Evolutionary conservation across 2,329 filamentous ascomycete genomes (phyloP).

Genomic region (Podosphaera aphanis): DNA sequence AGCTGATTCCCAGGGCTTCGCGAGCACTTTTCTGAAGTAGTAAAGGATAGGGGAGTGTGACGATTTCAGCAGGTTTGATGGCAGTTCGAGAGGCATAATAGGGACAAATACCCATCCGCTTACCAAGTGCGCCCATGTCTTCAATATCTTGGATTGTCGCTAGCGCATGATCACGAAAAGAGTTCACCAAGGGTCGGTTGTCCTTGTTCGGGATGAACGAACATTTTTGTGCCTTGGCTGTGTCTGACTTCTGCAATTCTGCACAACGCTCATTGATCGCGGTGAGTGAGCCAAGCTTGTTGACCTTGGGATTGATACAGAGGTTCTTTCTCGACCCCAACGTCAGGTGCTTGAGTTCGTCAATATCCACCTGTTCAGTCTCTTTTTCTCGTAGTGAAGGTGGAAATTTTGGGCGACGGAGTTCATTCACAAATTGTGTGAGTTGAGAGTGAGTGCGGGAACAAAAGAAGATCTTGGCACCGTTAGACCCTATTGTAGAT

Average conservation of each 20-base stretch:
- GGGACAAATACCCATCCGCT: conserved; percentile 60
- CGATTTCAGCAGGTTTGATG: conserved; percentile 64
- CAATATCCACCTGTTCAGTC: conserved; percentile 17
- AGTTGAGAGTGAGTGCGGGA: conserved; percentile 54
- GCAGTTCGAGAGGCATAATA: conserved; percentile 87
- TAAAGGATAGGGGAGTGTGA: conserved; percentile 80
- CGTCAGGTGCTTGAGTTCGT: conserved; percentile 41
- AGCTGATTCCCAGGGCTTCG: conserved; percentile 64
- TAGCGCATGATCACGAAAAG: conserved; percentile 66
- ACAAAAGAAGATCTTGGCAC: conserved; percentile 36
- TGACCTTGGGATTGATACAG: conserved; percentile 74
- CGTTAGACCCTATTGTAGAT: conserved; percentile 2
- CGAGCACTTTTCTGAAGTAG: conserved; percentile 69
- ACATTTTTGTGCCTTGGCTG: conserved; percentile 42
- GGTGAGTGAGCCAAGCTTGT: conserved; percentile 40
- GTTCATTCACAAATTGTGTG: conserved; percentile 44
- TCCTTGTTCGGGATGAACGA: conserved; percentile 58
- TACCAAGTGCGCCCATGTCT: conserved; percentile 59
- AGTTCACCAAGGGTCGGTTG: conserved; percentile 43
- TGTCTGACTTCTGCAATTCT: conserved; percentile 59
- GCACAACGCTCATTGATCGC: conserved; percentile 87
- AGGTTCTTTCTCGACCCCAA: conserved; percentile 46
- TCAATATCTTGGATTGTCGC: conserved; percentile 84
- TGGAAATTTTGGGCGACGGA: conserved; percentile 39
- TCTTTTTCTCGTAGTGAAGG: conserved; percentile 25